A percentile compares a stretch with the other conserved stretches of the same genome.
These are phyloP conservation scores for Exophiala calicioides DNA, from an alignment of 2,329 filamentous ascomycete species.

Conservation along the genomic window DNA sequence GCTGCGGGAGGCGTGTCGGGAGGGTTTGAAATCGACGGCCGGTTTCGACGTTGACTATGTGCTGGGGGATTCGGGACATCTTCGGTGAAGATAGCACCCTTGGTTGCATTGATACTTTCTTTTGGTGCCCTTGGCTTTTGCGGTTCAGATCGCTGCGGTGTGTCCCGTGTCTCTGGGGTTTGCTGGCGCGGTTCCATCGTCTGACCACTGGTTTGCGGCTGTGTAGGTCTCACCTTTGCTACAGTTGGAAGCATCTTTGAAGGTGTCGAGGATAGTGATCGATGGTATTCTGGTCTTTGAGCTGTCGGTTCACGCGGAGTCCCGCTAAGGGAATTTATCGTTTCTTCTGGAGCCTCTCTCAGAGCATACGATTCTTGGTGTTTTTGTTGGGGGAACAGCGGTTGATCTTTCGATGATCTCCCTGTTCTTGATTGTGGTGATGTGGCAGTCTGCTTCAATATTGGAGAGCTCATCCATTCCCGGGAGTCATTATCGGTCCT, in stretches of 20 bases:
- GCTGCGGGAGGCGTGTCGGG: conserved; percentile 41
- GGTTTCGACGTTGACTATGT: conserved; percentile 8
- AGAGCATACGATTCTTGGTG: not conserved
- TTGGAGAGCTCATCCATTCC: not conserved
- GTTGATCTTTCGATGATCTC: too few relatives aligned
- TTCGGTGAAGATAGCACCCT: conserved; percentile 22
- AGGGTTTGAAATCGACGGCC: conserved; percentile 4
- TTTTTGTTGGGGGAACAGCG: not conserved
- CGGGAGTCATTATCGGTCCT: not conserved
- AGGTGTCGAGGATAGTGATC: conserved; percentile 50
- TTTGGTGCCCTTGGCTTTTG: conserved; percentile 8
- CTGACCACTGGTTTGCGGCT: conserved; percentile 3
- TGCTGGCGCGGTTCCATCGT: not conserved
- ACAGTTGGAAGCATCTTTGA: conserved; percentile 48
- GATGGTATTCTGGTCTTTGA: conserved; percentile 35
- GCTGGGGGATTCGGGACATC: conserved; percentile 19
- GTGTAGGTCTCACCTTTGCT: conserved; percentile 42
- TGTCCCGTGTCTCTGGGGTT: not conserved
- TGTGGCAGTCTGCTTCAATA: not conserved
- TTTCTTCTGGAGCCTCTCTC: not conserved
- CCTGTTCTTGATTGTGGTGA: too few relatives aligned
- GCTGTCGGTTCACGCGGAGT: not conserved
- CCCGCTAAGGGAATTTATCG: too few relatives aligned
- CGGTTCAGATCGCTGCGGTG: conserved; percentile 3
- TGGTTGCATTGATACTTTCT: conserved; percentile 6